Evolutionary conservation across 768 basidiomycete species (phyloP), one percentile per base, ranked within the genome.

Genomic region (Tylopilus cervinicoccineus): DNA sequence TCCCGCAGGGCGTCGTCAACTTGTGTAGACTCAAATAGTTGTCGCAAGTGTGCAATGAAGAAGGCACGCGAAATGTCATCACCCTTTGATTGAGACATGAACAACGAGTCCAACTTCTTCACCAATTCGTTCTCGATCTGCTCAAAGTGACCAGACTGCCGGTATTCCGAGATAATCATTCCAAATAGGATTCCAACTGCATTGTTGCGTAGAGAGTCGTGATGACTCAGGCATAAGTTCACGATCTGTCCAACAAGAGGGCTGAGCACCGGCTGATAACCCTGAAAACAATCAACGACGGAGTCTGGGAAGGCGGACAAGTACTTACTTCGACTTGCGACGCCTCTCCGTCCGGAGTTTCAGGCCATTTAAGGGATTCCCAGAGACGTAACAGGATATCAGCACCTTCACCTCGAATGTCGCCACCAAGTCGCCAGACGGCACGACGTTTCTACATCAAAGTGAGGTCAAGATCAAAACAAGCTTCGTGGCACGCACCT

Each of bases 401-500:
- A 2, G 93, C 87, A 14, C 93, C 94, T 65, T 95, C 89, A 10
- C 93, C 93, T 20, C 95, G 81, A 59, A 97, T 83, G 69, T 98
- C 95, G 23, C 93, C 93, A 6, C 89, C 92, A n/a, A 97, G 79
- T 31, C 91, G 81, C 94, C 94, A 97, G 10, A 94, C 89, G 4
- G 94, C 89, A 36, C 94, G 83, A 34, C 93, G 88, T 83, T 92
- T 92, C 90, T 96, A 49, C 28, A 39, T 33, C 38, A 12, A 44
- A 44, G 27, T 53, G 17, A 57, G 50, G 29, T 37, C 12, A 26
- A 33, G 20, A 47, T 47, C 17, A 28, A 27, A n/a, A n/a, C 23
- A 50, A 47, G 24, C 43, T 26, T 10, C 47, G 17, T 13, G 29
- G 14, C 37, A 53, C 71, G 31, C 50, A 88, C 91, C 79, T 95